These are phyloP conservation scores for Wickerhamomyces hampshirensis DNA, from an alignment of 805 yeast genomes.

Conservation along the genomic window DNA sequence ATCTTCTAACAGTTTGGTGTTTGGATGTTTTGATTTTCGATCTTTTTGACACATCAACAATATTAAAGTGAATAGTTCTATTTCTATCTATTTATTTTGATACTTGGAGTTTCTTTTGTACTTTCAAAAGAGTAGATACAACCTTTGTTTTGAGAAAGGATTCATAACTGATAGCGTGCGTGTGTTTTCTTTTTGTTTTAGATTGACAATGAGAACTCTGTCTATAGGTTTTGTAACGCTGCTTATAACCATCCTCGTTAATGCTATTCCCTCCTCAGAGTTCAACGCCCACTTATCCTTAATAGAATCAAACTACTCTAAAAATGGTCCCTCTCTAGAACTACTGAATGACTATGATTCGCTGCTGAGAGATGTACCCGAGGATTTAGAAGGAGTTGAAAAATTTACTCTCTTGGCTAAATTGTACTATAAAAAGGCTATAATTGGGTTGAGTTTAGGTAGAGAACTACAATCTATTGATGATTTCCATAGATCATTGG, in stretches of 20 bases:
- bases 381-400: constrained; percentile 5
- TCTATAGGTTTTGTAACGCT: background rate
- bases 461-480: constrained; percentile 48
- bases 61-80: too few species aligned
- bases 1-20: too few species aligned
- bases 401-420: constrained; percentile 30
- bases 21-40: too few species aligned
- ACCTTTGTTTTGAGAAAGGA: too few species aligned
- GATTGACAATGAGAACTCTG: background rate
- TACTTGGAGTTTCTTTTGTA: too few species aligned
- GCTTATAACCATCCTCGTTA: background rate
- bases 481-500: constrained; percentile 45
- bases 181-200: too few species aligned
- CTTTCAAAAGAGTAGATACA: too few species aligned
- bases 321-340: constrained; percentile 19
- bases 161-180: too few species aligned
- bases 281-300: constrained; percentile 11
- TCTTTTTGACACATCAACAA: too few species aligned
- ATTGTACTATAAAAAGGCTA: constrained; percentile 54
- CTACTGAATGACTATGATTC: constrained; percentile 17
- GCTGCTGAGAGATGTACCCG: constrained; percentile 10
- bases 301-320: constrained; percentile 13
- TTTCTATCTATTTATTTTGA: too few species aligned
- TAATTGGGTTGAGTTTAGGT: constrained; percentile 53
- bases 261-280: constrained; percentile 7